phyloP scores from a whole-genome alignment of 257 asterid species.

The Petrea volubilis region DNA sequence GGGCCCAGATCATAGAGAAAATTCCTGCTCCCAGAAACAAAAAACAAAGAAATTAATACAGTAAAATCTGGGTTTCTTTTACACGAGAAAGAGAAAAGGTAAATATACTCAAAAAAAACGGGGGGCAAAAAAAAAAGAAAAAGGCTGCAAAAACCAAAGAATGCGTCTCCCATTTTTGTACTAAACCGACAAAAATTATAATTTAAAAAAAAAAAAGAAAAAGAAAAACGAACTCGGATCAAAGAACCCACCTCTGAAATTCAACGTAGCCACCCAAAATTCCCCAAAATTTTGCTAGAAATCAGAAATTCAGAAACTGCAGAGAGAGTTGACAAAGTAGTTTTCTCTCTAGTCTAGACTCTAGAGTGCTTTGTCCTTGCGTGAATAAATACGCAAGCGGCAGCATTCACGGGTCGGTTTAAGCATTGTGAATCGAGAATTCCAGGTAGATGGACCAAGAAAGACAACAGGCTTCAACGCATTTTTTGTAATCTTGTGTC shows the following conservation, averaged over 20 bases:
- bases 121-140: not conserved
- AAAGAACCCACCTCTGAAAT: slow-evolving; percentile 34
- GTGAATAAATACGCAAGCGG: not conserved
- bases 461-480: slow-evolving; percentile 12
- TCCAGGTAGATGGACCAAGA: slow-evolving; percentile 8
- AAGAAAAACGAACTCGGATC: slow-evolving; percentile 1
- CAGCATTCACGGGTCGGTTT: slow-evolving; percentile 16
- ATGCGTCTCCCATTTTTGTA: slow-evolving; percentile 28
- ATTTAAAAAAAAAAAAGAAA: not conserved
- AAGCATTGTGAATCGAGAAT: slow-evolving; percentile 20
- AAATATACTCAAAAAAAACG: not conserved
- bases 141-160: slow-evolving; percentile 25
- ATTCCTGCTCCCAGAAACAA: not conserved
- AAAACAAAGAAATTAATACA: not conserved
- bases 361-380: not conserved
- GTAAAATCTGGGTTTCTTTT: slow-evolving; percentile 25
- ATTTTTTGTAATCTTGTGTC: slow-evolving; percentile 13
- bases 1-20: slow-evolving; percentile 22
- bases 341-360: not conserved
- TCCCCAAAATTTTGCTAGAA: not conserved
- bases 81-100: slow-evolving; percentile 23
- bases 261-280: slow-evolving; percentile 6
- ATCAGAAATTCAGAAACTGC: not conserved
- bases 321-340: not conserved
- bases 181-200: slow-evolving; percentile 4